phyloP scores from a whole-genome alignment of 345 rosid genomes.

The Psidium friedrichsthalianum region DNA sequence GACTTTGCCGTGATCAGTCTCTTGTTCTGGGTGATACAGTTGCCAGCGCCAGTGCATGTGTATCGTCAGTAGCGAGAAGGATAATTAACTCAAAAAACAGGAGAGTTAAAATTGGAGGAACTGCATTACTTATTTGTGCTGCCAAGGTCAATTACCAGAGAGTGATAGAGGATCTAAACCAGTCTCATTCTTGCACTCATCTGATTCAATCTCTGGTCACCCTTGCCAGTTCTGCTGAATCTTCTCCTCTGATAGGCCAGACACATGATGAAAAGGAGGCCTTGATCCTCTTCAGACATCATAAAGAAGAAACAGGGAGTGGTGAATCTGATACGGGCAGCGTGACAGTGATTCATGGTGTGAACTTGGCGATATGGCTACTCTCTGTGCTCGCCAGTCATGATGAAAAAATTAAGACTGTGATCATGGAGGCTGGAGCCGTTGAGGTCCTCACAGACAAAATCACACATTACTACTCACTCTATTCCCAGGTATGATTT shows the following conservation, averaged over 20 bases:
- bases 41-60: constrained; percentile 52
- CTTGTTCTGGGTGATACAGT: constrained; percentile 70
- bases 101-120: constrained; percentile 91
- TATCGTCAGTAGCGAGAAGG: constrained; percentile 60
- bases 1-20: constrained; percentile 82
- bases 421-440: constrained; percentile 89
- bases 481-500: constrained; percentile 57
- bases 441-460: constrained; percentile 79
- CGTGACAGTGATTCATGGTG: constrained; percentile 54
- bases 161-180: constrained; percentile 79
- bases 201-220: constrained; percentile 75
- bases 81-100: constrained; percentile 48
- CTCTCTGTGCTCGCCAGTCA: constrained; percentile 90
- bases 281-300: constrained; percentile 52
- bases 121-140: constrained; percentile 87
- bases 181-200: constrained; percentile 43
- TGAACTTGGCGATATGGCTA: constrained; percentile 77
- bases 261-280: constrained; percentile 34
- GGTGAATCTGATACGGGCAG: constrained; percentile 36
- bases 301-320: constrained; percentile 40
- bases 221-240: constrained; percentile 44
- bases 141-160: constrained; percentile 79
- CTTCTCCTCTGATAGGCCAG: constrained; percentile 31
- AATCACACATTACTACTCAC: constrained; percentile 46
- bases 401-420: constrained; percentile 64